Conservation (phyloP, 2,329 filamentous ascomycete species). For the Plectosphaerella cucumerina region DNA sequence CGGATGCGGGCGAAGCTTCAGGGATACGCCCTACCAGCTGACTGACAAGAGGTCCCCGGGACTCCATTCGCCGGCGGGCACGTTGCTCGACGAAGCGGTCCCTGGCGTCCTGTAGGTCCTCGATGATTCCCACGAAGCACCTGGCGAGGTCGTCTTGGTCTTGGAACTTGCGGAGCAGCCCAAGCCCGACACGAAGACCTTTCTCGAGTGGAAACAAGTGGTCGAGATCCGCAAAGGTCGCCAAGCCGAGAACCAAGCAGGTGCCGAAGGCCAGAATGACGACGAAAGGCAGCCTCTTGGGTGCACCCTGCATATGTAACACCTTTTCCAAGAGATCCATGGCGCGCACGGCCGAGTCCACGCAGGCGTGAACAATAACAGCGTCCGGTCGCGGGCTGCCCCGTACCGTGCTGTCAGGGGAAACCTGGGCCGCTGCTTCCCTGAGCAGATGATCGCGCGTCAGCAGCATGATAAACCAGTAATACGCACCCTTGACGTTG, state of each 20-base stretch:
- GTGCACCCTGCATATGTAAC: constrained; percentile 28
- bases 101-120: constrained; percentile 18
- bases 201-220: constrained; percentile 23
- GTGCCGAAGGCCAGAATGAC: constrained; percentile 42
- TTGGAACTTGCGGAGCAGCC: constrained; percentile 18
- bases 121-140: constrained; percentile 16
- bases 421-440: constrained; percentile 6
- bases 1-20: no score
- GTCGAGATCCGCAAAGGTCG: constrained; percentile 40
- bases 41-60: constrained; percentile 16
- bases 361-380: constrained; percentile 25
- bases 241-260: constrained; percentile 36
- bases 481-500: constrained; percentile 29
- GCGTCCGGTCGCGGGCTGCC: constrained; percentile 7
- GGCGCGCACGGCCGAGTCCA: constrained; percentile 27
- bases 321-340: constrained; percentile 33
- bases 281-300: constrained; percentile 37
- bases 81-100: constrained; percentile 15
- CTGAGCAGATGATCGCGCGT: constrained; percentile 30
- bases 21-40: no score
- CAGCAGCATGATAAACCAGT: constrained; percentile 32
- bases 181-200: constrained; percentile 16
- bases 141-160: constrained; percentile 16
- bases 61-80: constrained; percentile 16
- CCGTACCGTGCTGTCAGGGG: neutral